Evolutionary conservation across 345 rosid species (phyloP), one percentile per base, ranked within the genome.

Genomic region (Salix dunnii): DNA sequence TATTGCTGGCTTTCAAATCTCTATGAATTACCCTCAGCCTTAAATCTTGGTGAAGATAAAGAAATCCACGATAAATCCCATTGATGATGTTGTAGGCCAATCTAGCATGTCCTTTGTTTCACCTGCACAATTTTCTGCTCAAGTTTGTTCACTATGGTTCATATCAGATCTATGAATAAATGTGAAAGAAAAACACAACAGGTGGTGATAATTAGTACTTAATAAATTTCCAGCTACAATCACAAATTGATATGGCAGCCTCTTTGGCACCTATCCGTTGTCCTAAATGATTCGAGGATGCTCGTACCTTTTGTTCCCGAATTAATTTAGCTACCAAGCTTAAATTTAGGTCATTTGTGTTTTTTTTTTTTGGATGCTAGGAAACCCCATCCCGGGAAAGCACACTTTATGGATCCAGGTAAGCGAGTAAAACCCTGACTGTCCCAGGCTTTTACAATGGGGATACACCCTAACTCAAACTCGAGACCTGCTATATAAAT

Each of bases 31-130:
- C 46, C 42, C 76, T 40, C 7, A 73, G 46, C 0, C 68, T 62
- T n/a, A 55, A 73, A 61, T 51, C 74, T 9, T 55, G 62, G 25
- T 55, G 62, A n/a, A 87, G 85, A 78, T 87, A 85, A 21, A 82
- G 60, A 58, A 61, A 58, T 27, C 76, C 68, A 2, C 69, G 18
- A 25, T 58, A 69, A 23, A 73, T 73, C 14, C 69, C 76, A 28
- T 62, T 27, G 31, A 73, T 62, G 13, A 73, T 73, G 76, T 28
- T 28, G 9, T 73, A 2, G 66, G 76, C 69, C 69, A 18, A 20
- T 62, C 69, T 10, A 73, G 68, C 7, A 25, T 62, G 58, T 38
- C 31, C 18, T 25, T 17, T 38, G 51, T 73, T 28, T 23, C 35
- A 20, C 42, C 76, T 61, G 58, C 5, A 3, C 55, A 61, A 25